A percentile compares a stretch with the other conserved stretches of the same genome.
phyloP scores from a whole-genome alignment of 805 yeast species.

The Teunomyces funiuensis region DNA sequence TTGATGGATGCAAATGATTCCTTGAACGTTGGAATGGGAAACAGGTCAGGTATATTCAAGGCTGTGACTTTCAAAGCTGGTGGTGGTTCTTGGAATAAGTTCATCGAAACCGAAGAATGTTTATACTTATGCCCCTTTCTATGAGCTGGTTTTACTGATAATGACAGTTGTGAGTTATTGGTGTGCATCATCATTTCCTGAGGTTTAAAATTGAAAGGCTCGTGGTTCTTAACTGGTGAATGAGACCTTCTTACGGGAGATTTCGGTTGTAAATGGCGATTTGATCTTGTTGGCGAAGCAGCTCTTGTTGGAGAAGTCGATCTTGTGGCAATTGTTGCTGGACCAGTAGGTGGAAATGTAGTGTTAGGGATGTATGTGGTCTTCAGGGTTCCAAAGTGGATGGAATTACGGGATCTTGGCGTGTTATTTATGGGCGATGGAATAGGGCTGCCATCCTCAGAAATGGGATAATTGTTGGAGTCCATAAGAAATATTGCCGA shows the following conservation, averaged over 20 bases:
- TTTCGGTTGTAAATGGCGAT: slow-evolving; percentile 28
- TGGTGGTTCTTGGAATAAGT: slow-evolving; percentile 91
- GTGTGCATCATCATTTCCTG: slow-evolving; percentile 39
- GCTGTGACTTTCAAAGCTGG: slow-evolving; percentile 53
- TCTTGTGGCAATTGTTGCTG: slow-evolving; percentile 15
- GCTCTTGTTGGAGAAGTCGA: slow-evolving; percentile 30
- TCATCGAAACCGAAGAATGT: slow-evolving; percentile 95
- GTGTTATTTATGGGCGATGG: slow-evolving; percentile 17
- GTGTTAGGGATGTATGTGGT: slow-evolving; percentile 18
- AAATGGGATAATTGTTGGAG: slow-evolving; percentile 23
- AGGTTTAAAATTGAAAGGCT: slow-evolving; percentile 68
- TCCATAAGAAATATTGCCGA: slow-evolving; percentile 37
- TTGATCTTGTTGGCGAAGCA: slow-evolving; percentile 26
- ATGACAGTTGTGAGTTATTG: slow-evolving; percentile 22
- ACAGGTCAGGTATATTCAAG: slow-evolving; percentile 56
- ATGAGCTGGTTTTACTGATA: slow-evolving; percentile 54
- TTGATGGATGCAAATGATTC: slow-evolving; percentile 67
- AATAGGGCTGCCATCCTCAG: slow-evolving; percentile 26
- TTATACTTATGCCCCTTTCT: slow-evolving; percentile 95
- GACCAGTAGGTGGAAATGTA: slow-evolving; percentile 21
- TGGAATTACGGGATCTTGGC: slow-evolving; percentile 22
- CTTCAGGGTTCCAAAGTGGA: slow-evolving; percentile 15
- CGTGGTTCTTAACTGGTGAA: slow-evolving; percentile 25
- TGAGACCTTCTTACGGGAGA: slow-evolving; percentile 27
- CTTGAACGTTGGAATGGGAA: slow-evolving; percentile 67